Conservation (phyloP, 2,329 filamentous ascomycete genomes). For the Diaporthe capsici region DNA sequence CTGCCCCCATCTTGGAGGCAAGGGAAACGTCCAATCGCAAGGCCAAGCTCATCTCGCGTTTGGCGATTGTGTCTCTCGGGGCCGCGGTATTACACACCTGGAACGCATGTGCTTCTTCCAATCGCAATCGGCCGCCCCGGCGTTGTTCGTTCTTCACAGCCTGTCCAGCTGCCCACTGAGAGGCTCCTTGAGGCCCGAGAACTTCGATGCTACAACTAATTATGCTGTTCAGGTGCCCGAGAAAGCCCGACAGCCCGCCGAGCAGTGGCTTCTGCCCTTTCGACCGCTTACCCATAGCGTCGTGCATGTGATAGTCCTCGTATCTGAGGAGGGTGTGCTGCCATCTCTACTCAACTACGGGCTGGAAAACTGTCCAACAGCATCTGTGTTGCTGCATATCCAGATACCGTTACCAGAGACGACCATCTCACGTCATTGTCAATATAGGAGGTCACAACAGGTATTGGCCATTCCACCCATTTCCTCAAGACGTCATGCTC, state of each 20-base stretch:
- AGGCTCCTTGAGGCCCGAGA: neutral
- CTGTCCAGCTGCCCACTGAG: slow-evolving; percentile 10
- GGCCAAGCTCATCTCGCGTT: slow-evolving; percentile 13
- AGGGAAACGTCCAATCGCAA: slow-evolving; percentile 28
- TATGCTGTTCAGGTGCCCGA: neutral
- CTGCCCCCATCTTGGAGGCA: neutral
- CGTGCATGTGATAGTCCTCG: slow-evolving; percentile 11
- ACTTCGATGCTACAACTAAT: neutral
- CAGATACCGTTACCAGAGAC: neutral
- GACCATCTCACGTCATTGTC: neutral
- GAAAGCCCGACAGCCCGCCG: slow-evolving; percentile 1
- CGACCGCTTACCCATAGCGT: neutral
- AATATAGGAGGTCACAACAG: neutral
- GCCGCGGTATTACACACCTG: slow-evolving; percentile 27
- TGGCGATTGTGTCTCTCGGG: neutral
- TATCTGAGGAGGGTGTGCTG: slow-evolving; percentile 33
- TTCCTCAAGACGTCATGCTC: slow-evolving; percentile 21
- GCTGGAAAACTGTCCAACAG: neutral
- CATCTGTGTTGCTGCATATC: neutral
- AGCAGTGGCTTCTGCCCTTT: neutral
- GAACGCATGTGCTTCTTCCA: slow-evolving; percentile 31
- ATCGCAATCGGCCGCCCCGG: slow-evolving; percentile 1
- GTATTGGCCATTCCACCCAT: neutral
- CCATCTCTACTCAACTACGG: neutral
- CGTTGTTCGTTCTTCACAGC: neutral